phyloP scores from a whole-genome alignment of 148 eudicot species.

The Camellia sinensis region DNA sequence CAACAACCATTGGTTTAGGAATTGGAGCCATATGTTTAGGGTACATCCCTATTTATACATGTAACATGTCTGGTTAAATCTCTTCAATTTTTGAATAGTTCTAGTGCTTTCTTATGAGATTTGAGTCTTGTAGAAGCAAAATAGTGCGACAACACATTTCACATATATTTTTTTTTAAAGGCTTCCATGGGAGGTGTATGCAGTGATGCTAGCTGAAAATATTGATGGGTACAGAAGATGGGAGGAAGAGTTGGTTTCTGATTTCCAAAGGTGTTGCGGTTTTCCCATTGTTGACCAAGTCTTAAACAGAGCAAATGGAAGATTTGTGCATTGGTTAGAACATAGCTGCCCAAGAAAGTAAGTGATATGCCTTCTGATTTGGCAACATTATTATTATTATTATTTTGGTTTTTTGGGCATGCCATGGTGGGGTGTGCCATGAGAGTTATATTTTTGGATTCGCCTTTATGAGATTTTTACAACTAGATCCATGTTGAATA shows the following conservation, averaged over 20 bases:
- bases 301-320: constrained; percentile 21
- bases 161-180: constrained; percentile 30
- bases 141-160: neutral
- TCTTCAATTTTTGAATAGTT: neutral
- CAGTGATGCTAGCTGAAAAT: constrained; percentile 86
- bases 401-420: neutral
- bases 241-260: constrained; percentile 60
- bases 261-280: constrained; percentile 43
- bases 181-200: constrained; percentile 90
- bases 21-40: constrained; percentile 68
- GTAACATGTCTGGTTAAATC: neutral
- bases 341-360: constrained; percentile 81
- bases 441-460: no score
- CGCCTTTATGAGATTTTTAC: no score
- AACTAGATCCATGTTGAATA: no score
- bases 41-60: constrained; percentile 28
- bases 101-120: neutral
- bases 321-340: constrained; percentile 75
- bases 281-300: constrained; percentile 24
- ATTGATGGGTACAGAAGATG: constrained; percentile 62
- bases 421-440: no score
- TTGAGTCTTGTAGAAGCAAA: neutral
- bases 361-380: constrained; percentile 9
- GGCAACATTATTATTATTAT: neutral
- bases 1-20: constrained; percentile 87